phyloP scores from a whole-genome alignment of 2,329 filamentous ascomycete genomes.

The Xylaria sp. region DNA sequence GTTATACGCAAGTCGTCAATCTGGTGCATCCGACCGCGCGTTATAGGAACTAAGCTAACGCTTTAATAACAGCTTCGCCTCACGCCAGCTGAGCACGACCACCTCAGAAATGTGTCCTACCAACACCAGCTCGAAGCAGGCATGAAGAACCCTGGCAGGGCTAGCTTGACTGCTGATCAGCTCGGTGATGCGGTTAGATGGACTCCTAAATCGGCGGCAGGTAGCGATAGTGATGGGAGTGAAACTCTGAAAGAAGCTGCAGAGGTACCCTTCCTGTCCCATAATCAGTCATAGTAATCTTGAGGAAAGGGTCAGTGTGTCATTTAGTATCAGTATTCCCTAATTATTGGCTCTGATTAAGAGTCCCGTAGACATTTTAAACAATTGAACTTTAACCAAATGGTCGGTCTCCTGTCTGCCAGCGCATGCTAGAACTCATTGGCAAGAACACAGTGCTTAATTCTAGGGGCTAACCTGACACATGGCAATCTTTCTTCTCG shows the following conservation, averaged over 20 bases:
- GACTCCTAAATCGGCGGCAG: not conserved
- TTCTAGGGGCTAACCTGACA: not conserved
- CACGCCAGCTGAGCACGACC: constrained; percentile 57
- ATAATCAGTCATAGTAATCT: not conserved
- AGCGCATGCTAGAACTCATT: not conserved
- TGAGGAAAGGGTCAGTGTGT: not conserved
- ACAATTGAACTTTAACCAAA: not conserved
- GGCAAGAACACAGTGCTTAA: too few relatives aligned
- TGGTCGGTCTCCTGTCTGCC: not conserved
- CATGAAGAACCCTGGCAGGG: constrained; percentile 54
- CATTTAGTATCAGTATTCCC: not conserved
- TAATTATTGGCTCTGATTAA: not conserved
- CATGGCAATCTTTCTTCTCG: not conserved
- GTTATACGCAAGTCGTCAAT: constrained; percentile 55
- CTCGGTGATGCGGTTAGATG: constrained; percentile 49
- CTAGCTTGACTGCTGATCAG: constrained; percentile 53
- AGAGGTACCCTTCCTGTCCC: not conserved
- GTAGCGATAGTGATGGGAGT: not conserved
- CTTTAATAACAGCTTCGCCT: constrained; percentile 40
- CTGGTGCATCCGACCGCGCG: not conserved
- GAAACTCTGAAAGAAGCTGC: not conserved
- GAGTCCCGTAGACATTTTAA: not conserved
- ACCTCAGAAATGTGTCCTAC: constrained; percentile 58
- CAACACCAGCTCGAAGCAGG: constrained; percentile 59
- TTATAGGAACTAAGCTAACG: not conserved